Conservation (phyloP, 306 rosid genomes). For the Inga oerstediana region DNA sequence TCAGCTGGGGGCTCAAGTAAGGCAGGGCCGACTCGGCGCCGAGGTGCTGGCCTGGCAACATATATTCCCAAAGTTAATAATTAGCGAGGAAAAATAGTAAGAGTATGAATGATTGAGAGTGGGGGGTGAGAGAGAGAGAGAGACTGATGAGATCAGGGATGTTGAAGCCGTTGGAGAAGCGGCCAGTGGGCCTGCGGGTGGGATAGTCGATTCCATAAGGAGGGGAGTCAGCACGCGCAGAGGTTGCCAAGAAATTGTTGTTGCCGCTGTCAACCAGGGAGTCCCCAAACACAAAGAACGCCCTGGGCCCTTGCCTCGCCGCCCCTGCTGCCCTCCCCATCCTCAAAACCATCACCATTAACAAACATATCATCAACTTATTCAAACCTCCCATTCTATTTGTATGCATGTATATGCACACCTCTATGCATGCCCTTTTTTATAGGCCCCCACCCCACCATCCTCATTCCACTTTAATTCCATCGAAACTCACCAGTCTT, state of each 20-base stretch:
- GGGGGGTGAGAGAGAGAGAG: too few relatives aligned
- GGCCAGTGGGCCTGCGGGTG: constrained; percentile 57
- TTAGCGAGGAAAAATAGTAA: not conserved
- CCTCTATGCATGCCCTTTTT: constrained; percentile 1
- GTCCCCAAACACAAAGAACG: constrained; percentile 72
- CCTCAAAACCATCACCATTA: not conserved
- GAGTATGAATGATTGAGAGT: too few relatives aligned
- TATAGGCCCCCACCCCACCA: not conserved
- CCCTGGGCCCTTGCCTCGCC: constrained; percentile 29
- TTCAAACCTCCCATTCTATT: not conserved
- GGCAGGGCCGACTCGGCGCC: constrained; percentile 61
- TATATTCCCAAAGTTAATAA: too few relatives aligned
- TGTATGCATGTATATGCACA: too few relatives aligned
- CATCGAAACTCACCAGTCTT: too few relatives aligned
- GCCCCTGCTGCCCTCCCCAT: not conserved
- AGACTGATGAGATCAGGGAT: constrained; percentile 64
- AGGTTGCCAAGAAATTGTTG: constrained; percentile 61
- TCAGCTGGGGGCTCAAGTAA: constrained; percentile 69
- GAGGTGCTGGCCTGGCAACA: constrained; percentile 51
- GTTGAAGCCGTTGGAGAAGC: constrained; percentile 74
- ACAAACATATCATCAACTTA: not conserved
- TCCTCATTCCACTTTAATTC: too few relatives aligned
- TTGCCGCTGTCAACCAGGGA: constrained; percentile 74
- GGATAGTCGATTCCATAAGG: constrained; percentile 75
- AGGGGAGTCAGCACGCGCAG: constrained; percentile 70